Evolutionary conservation across 2,329 filamentous ascomycete species (phyloP).

Genomic region (Colletotrichum siamense): DNA sequence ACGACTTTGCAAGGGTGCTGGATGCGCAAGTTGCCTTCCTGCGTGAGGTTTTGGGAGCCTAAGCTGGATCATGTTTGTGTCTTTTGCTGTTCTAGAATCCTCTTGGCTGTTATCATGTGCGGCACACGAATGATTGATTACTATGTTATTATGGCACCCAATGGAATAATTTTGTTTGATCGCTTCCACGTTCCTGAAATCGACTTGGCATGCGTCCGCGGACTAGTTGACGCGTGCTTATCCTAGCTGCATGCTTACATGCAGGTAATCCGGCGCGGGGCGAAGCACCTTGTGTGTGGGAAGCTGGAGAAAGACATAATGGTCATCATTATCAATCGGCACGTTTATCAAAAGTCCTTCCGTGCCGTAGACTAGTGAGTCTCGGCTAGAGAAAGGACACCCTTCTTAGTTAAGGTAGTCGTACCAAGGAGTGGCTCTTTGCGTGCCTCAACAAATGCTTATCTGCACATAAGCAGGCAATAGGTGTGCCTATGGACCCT

Average conservation of each 20-base stretch:
- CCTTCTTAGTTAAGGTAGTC: not conserved
- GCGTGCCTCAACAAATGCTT: not conserved
- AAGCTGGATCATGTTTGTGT: not conserved
- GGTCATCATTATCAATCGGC: not conserved
- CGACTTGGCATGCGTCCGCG: not conserved
- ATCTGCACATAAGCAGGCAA: not conserved
- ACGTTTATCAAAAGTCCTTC: not conserved
- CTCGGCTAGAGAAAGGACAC: not conserved
- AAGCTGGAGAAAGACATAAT: not conserved
- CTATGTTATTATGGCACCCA: not conserved
- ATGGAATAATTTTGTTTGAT: conserved; percentile 35
- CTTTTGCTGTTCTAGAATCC: conserved; percentile 24
- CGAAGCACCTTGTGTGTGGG: not conserved
- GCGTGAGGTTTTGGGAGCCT: not conserved
- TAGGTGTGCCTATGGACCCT: not conserved
- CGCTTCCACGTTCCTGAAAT: conserved; percentile 33
- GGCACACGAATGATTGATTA: not conserved
- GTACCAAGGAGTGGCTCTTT: not conserved
- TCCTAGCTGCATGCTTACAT: not conserved
- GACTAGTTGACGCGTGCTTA: not conserved
- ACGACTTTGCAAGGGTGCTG: conserved; percentile 8
- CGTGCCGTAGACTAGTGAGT: not conserved
- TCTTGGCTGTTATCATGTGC: not conserved
- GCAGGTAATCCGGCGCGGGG: not conserved
- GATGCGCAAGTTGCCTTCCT: not conserved